phyloP scores from a whole-genome alignment of 2,329 filamentous ascomycete genomes.

The Botrytis byssoidea region DNA sequence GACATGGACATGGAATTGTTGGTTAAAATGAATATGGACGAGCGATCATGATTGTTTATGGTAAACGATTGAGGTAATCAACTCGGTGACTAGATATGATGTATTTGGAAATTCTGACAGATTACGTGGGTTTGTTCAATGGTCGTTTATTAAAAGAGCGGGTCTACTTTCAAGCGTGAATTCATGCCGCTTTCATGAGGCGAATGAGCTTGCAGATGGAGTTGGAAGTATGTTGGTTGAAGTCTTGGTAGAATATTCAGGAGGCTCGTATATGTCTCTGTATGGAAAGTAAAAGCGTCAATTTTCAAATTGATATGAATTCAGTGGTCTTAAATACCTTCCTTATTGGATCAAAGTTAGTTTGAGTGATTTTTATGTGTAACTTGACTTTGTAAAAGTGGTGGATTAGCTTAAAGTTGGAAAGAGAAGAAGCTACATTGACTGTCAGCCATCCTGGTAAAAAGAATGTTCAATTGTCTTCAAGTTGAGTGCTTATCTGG shows the following conservation, averaged over 20 bases:
- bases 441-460: not conserved
- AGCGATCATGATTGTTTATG: not conserved
- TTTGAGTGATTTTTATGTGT: not conserved
- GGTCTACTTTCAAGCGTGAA: not conserved
- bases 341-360: not conserved
- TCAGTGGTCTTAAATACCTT: not conserved
- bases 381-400: not conserved
- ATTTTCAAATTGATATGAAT: not conserved
- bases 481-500: slow-evolving; percentile 2
- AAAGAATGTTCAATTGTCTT: not conserved
- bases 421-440: not conserved
- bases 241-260: not conserved
- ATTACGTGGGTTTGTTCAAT: slow-evolving; percentile 1
- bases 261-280: slow-evolving; percentile 6
- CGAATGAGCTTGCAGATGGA: not conserved
- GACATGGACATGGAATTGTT: not conserved
- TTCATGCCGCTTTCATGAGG: not conserved
- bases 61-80: not conserved
- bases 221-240: not conserved
- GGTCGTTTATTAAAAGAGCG: not conserved
- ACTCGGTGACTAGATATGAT: not conserved
- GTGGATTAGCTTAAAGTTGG: not conserved
- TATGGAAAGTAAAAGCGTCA: slow-evolving; percentile 1
- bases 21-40: not conserved
- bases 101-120: not conserved